Conservation (phyloP, 1,284 basidiomycete genomes). For the Cystobasidium slooffiae region DNA sequence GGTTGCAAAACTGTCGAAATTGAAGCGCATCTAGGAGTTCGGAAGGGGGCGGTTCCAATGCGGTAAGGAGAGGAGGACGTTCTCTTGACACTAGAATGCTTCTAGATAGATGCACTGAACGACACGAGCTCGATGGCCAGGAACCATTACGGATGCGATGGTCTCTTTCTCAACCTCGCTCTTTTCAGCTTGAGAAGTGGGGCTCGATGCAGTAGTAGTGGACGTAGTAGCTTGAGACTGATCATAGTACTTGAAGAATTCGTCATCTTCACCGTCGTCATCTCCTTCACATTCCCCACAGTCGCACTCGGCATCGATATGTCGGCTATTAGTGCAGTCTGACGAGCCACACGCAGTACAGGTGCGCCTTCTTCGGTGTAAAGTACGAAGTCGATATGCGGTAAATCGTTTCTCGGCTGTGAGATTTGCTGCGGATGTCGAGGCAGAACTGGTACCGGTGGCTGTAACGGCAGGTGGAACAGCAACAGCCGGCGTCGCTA, state of each 20-base stretch:
- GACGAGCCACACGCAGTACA: neutral
- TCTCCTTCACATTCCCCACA: conserved; percentile 21
- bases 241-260: conserved; percentile 21
- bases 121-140: conserved; percentile 22
- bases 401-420: neutral
- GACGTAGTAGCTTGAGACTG: neutral
- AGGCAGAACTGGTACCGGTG: neutral
- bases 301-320: neutral
- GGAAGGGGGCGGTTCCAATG: too few relatives aligned
- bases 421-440: neutral
- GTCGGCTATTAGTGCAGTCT: neutral
- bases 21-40: too few relatives aligned
- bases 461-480: neutral
- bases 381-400: neutral
- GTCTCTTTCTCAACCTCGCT: neutral
- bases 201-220: neutral
- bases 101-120: conserved; percentile 30
- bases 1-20: too few relatives aligned
- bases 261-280: conserved; percentile 7
- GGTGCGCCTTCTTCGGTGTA: neutral
- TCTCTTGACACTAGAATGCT: neutral
- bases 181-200: neutral
- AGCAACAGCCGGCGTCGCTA: neutral
- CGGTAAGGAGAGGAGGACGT: too few relatives aligned
- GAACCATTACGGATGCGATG: conserved; percentile 17